Percentiles rank a stretch among this genome's conserved stretches.
These are phyloP conservation scores for Malus hybrid DNA, from an alignment of 331 rosid genomes.

Conservation along the genomic window DNA sequence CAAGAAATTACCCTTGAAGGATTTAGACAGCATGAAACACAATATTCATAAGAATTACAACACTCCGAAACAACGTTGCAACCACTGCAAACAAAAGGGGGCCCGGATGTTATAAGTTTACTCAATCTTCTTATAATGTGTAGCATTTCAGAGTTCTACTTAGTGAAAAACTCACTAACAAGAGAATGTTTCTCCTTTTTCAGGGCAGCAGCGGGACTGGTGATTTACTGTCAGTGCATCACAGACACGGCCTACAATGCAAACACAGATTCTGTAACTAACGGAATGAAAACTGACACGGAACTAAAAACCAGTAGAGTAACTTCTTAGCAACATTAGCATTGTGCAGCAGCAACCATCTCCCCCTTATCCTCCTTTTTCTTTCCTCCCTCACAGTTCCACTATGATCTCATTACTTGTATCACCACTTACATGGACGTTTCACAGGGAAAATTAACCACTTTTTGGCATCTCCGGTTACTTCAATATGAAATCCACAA, in stretches of 20 bases:
- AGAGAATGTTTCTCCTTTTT: slow-evolving; percentile 64
- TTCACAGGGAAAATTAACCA: neutral
- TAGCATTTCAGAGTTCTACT: slow-evolving; percentile 13
- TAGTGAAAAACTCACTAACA: slow-evolving; percentile 78
- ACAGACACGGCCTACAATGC: slow-evolving; percentile 65
- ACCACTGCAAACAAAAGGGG: slow-evolving; percentile 44
- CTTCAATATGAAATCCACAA: neutral
- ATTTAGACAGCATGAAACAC: slow-evolving; percentile 92
- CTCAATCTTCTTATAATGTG: neutral
- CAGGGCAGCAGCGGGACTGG: slow-evolving; percentile 67
- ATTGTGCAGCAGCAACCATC: neutral
- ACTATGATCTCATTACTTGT: neutral
- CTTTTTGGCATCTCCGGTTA: neutral
- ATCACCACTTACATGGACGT: neutral
- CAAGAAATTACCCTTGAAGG: slow-evolving; percentile 57
- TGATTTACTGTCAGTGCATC: slow-evolving; percentile 49
- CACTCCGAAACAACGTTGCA: slow-evolving; percentile 76
- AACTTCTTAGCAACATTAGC: neutral
- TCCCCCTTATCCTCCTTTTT: neutral
- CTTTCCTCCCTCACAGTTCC: neutral
- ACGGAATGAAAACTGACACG: neutral
- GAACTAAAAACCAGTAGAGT: neutral
- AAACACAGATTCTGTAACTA: slow-evolving; percentile 4
- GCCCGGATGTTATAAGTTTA: neutral
- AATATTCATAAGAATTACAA: slow-evolving; percentile 82